Conservation (phyloP, 2,329 filamentous ascomycete species). For the Fusarium chaquense region DNA sequence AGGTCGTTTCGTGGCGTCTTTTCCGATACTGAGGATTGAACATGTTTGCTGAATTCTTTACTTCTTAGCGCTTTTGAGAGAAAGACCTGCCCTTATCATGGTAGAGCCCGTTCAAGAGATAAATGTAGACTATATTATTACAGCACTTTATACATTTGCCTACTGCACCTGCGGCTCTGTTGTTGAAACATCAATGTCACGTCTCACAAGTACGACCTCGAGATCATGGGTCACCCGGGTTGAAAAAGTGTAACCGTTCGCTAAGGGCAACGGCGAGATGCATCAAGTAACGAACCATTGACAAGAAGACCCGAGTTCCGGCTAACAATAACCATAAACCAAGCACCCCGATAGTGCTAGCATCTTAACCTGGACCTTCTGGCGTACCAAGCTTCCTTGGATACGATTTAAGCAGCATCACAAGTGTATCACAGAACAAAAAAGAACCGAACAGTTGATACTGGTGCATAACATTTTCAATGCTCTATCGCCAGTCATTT, state of each 20-base stretch:
- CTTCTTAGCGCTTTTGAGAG: not conserved
- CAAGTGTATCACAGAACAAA: not conserved
- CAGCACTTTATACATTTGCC: not conserved
- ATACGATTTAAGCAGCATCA: not conserved
- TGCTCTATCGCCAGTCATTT: conserved; percentile 27
- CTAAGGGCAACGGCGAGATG: conserved; percentile 12
- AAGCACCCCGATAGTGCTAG: not conserved
- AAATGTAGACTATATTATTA: not conserved
- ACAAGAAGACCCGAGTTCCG: not conserved
- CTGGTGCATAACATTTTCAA: conserved; percentile 13
- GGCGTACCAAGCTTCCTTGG: not conserved
- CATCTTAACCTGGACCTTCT: not conserved
- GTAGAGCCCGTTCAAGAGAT: not conserved
- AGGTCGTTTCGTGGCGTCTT: conserved; percentile 16
- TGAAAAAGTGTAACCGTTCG: conserved; percentile 7
- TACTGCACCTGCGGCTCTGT: conserved; percentile 13
- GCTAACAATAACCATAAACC: not conserved
- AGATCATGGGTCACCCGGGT: conserved; percentile 1
- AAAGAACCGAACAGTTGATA: not conserved
- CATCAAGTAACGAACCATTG: conserved; percentile 14
- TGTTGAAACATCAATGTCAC: not conserved
- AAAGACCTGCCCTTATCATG: too few relatives aligned
- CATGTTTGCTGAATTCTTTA: conserved; percentile 9
- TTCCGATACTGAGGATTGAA: conserved; percentile 1
- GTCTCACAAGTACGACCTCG: conserved; percentile 21